phyloP scores from a whole-genome alignment of 1,284 basidiomycete species.

The Ceratobasidium sp. region DNA sequence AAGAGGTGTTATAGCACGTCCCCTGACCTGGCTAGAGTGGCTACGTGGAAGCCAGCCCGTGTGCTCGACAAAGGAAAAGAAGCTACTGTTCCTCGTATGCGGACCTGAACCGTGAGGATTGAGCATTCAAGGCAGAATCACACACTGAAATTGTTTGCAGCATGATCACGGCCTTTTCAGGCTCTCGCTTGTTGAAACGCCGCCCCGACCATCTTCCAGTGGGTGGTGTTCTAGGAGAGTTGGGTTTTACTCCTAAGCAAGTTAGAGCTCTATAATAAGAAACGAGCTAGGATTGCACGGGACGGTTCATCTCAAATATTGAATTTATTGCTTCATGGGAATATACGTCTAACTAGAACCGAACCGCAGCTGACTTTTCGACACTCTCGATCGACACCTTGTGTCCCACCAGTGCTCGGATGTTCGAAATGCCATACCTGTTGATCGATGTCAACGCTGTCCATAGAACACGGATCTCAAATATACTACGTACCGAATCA shows the following conservation, averaged over 20 bases:
- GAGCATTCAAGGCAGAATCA: background rate
- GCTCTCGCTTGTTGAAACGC: constrained; percentile 34
- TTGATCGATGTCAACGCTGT: constrained; percentile 11
- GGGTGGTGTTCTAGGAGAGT: constrained; percentile 40
- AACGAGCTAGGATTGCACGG: background rate
- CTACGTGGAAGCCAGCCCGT: constrained; percentile 17
- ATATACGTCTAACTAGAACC: constrained; percentile 62
- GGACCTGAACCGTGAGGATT: constrained; percentile 42
- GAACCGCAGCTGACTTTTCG: constrained; percentile 87
- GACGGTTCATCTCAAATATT: constrained; percentile 14
- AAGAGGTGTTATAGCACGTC: constrained; percentile 19
- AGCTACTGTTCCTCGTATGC: constrained; percentile 42
- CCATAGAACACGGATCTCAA: background rate
- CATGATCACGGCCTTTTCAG: constrained; percentile 40
- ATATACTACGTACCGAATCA: constrained; percentile 81
- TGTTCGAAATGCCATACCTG: constrained; percentile 92
- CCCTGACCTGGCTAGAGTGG: constrained; percentile 39
- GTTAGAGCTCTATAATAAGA: constrained; percentile 37
- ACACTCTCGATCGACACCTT: constrained; percentile 91
- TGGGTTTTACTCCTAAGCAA: constrained; percentile 38
- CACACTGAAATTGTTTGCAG: constrained; percentile 19
- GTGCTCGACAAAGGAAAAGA: constrained; percentile 37
- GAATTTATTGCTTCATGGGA: constrained; percentile 24
- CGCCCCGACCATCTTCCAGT: constrained; percentile 26
- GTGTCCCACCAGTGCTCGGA: constrained; percentile 95